A percentile compares a stretch with the other conserved stretches of the same genome.
Evolutionary conservation across 2,329 filamentous ascomycete genomes (phyloP).

Genomic region (Aureobasidium uvarum): DNA sequence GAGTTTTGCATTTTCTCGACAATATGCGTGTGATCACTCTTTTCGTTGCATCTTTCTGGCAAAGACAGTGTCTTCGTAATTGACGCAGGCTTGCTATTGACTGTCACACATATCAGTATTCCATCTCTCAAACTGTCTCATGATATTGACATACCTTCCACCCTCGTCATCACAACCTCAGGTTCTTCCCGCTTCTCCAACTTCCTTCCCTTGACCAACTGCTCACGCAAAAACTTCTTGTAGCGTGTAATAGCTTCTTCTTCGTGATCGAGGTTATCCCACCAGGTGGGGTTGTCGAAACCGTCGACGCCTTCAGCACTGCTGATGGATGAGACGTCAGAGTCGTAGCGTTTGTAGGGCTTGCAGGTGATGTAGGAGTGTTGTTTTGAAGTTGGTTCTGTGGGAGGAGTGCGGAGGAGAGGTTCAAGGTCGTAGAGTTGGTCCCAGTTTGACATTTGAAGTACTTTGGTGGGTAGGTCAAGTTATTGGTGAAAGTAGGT

Average conservation of each 20-base stretch:
- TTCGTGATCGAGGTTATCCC: constrained; percentile 14
- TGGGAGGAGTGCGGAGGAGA: neutral
- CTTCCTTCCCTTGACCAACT: neutral
- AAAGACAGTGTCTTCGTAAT: neutral
- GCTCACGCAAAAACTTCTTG: constrained; percentile 11
- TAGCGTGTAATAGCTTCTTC: constrained; percentile 6
- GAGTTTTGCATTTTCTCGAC: constrained; percentile 17
- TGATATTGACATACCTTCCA: neutral
- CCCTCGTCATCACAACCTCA: neutral
- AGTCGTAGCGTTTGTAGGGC: constrained; percentile 11
- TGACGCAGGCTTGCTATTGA: neutral
- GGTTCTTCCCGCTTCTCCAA: neutral
- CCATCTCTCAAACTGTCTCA: neutral
- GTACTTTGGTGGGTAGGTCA: neutral
- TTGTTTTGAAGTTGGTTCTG: neutral
- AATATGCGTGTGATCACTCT: constrained; percentile 2
- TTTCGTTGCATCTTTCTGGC: neutral
- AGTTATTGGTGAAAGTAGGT: neutral
- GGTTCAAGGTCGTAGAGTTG: constrained; percentile 12
- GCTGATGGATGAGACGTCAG: constrained; percentile 11
- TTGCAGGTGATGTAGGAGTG: constrained; percentile 13
- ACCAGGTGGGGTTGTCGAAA: constrained; percentile 4
- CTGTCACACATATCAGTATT: neutral
- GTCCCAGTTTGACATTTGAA: constrained; percentile 6
- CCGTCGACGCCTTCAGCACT: constrained; percentile 5